Percentiles rank a stretch among this genome's conserved stretches.
These are phyloP conservation scores for Mollisiaceae sp. DNA, from an alignment of 2,329 filamentous ascomycete species.

Conservation along the genomic window DNA sequence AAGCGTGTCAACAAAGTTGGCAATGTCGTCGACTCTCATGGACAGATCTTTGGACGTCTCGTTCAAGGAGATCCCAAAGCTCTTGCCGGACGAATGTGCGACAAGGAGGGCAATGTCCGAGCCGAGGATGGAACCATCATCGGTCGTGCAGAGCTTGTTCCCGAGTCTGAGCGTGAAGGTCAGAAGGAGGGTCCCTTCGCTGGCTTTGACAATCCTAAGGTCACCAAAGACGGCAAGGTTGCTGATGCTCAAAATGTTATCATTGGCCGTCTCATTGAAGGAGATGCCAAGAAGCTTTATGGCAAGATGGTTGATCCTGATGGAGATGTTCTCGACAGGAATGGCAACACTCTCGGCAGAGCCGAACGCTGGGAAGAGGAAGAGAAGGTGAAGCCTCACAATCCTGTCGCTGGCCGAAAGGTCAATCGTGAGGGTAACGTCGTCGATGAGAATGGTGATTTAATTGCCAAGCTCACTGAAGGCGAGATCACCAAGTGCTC, in stretches of 20 bases:
- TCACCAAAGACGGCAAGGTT: conserved; percentile 72
- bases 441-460: conserved; percentile 61
- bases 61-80: conserved; percentile 69
- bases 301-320: conserved; percentile 81
- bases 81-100: conserved; percentile 71
- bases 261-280: conserved; percentile 73
- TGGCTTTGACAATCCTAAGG: conserved; percentile 66
- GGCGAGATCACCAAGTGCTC: conserved; percentile 68
- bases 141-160: conserved; percentile 69
- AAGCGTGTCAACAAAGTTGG: conserved; percentile 76
- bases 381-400: conserved; percentile 57
- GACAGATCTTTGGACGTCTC: conserved; percentile 66
- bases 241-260: conserved; percentile 70
- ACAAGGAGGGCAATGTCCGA: conserved; percentile 73
- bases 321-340: conserved; percentile 81
- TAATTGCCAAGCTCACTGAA: conserved; percentile 70
- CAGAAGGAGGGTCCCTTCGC: conserved; percentile 71
- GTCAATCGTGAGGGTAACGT: conserved; percentile 66
- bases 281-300: conserved; percentile 73
- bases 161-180: conserved; percentile 68
- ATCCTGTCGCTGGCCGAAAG: conserved; percentile 57
- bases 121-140: conserved; percentile 75
- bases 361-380: conserved; percentile 65
- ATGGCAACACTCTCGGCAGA: conserved; percentile 63
- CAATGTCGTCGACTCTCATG: conserved; percentile 60